Evolutionary conservation across 2,329 filamentous ascomycete genomes (phyloP).

Genomic region (Myriosclerotinia scirpicola): DNA sequence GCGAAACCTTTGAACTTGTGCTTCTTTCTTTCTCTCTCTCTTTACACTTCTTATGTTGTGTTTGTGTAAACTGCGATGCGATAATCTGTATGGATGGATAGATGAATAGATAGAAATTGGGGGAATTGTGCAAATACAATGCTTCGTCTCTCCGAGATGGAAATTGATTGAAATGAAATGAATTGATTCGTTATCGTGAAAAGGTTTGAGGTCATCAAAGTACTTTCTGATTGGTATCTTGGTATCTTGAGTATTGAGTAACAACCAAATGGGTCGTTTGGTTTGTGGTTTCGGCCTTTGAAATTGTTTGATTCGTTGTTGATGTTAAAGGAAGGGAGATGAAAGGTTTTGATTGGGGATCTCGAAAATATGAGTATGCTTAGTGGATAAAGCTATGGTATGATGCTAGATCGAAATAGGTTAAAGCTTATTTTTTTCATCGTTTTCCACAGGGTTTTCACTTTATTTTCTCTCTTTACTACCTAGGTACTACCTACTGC

Average conservation of each 20-base stretch:
- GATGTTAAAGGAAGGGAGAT: slow-evolving; percentile 18
- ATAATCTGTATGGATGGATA: slow-evolving; percentile 1
- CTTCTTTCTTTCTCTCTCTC: too few species aligned
- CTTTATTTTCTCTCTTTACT: too few species aligned
- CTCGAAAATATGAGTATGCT: slow-evolving; percentile 20
- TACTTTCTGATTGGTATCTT: slow-evolving; percentile 2
- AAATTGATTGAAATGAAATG: neutral
- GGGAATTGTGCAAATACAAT: neutral
- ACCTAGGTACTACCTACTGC: too few species aligned
- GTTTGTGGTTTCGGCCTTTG: slow-evolving; percentile 6
- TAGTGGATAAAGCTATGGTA: neutral
- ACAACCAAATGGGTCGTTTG: slow-evolving; percentile 14
- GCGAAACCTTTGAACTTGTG: slow-evolving; percentile 9
- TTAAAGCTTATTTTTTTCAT: too few species aligned
- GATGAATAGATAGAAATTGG: neutral
- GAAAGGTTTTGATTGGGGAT: slow-evolving; percentile 24
- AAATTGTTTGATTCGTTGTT: slow-evolving; percentile 24
- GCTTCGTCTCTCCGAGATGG: neutral
- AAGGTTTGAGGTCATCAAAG: neutral
- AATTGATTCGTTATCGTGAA: slow-evolving; percentile 17
- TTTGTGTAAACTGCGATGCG: slow-evolving; percentile 10
- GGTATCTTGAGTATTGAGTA: neutral
- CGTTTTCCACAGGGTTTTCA: too few species aligned
- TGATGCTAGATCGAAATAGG: neutral
- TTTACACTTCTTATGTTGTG: too few species aligned